phyloP scores from a whole-genome alignment of 306 rosid species.

The Canavalia ensiformis region DNA sequence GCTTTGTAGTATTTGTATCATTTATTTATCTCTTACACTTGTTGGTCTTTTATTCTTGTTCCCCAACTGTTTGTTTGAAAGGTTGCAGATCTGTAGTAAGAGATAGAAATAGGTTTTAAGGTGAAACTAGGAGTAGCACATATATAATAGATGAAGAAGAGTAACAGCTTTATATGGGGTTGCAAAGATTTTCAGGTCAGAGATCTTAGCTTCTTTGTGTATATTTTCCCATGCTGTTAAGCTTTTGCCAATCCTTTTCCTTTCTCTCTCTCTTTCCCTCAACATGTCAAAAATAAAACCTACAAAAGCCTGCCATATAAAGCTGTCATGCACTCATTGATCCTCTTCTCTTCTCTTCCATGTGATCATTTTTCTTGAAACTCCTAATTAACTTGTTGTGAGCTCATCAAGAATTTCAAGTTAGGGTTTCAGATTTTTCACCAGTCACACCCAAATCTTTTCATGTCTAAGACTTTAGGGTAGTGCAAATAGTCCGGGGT shows the following conservation, averaged over 20 bases:
- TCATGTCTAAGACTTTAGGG: neutral
- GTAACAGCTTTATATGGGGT: slow-evolving; percentile 52
- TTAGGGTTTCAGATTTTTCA: slow-evolving; percentile 51
- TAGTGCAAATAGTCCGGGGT: neutral
- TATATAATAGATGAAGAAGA: slow-evolving; percentile 37
- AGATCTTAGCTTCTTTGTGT: slow-evolving; percentile 55
- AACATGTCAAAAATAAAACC: slow-evolving; percentile 52
- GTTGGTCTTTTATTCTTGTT: slow-evolving; percentile 37
- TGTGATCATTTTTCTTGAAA: slow-evolving; percentile 52
- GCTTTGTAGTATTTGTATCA: slow-evolving; percentile 24
- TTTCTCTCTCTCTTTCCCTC: slow-evolving; percentile 51
- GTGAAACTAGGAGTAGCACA: slow-evolving; percentile 8
- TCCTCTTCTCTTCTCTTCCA: slow-evolving; percentile 44
- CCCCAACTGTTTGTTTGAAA: slow-evolving; percentile 38
- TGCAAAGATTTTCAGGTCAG: slow-evolving; percentile 51
- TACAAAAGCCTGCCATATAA: slow-evolving; percentile 43
- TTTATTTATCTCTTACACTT: slow-evolving; percentile 16
- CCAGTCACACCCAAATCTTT: neutral
- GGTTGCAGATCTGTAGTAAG: slow-evolving; percentile 53
- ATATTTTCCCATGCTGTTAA: slow-evolving; percentile 42
- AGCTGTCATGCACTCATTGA: slow-evolving; percentile 63
- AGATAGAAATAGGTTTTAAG: slow-evolving; percentile 50
- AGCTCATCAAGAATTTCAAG: slow-evolving; percentile 35
- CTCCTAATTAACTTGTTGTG: slow-evolving; percentile 28
- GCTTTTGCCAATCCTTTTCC: slow-evolving; percentile 24